Evolutionary conservation across 148 eudicot species (phyloP), one percentile per base, ranked within the genome.

Genomic region (Pharnaceum exiguum): DNA sequence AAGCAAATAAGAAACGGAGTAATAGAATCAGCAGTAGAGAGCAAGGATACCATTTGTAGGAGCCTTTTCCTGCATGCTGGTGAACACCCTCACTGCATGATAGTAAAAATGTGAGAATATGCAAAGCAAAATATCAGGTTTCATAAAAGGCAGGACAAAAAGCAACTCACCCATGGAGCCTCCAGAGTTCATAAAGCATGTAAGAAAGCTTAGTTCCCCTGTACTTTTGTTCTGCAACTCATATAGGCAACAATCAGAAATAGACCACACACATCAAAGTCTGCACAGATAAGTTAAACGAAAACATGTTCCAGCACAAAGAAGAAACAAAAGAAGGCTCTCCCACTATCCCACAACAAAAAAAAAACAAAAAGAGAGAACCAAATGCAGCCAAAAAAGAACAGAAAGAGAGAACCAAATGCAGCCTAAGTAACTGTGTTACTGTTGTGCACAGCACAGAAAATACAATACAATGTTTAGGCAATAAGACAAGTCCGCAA

Each of bases 51-150:
- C 96, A 71, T 79, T 93, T 60, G 76, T 75, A 39, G 98, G 98
- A 51, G 96, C 98, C 52, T 78, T 83, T 74, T 93, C 98, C 79
- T 93, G 98, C 35, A 78, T 52, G 82, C 98, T 93, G 76, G 98
- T 93, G 35, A 93, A 93, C 32, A 93, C 95, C 75, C 98, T 74
- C 62, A 85, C 98, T 93, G 71, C 74, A 79, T 60, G 60, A 63
- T 29, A 77, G 30, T 35, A 58, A 44, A 40, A 26, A 46, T 12
- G 43, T 43, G 36, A 30, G 25, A 10, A 47, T 49, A 17, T 23
- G 43, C 36, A 22, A 28, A 30, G 5, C 15, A 18, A 31, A 5
- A 71, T 32, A 49, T 43, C n/a, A 63, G 21, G 36, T 32, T 11
- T 43, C 46, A 46, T 15, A 5, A 37, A 42, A 16, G 23, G 6